Evolutionary conservation across 1,139 yeast genomes (phyloP).

Genomic region (Hyphopichia khmerensis): DNA sequence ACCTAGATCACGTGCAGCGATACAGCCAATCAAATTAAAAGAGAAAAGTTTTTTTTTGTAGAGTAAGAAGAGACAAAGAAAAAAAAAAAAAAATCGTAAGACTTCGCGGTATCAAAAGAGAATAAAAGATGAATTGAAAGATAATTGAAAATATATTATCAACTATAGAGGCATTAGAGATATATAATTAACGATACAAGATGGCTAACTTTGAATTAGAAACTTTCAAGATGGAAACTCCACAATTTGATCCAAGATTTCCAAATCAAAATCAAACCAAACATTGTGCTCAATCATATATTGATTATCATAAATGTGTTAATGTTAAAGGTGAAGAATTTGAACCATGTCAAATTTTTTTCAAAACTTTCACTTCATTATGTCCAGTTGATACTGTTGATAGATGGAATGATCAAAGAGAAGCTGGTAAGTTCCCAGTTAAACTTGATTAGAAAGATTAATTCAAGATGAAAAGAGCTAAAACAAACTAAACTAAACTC

Average conservation of each 20-base stretch:
- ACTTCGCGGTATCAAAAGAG: background rate
- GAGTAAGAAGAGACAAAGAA: background rate
- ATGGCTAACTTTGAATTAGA: constrained; percentile 47
- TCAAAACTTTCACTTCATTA: constrained; percentile 83
- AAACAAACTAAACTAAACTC: no score
- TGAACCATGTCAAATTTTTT: constrained; percentile 95
- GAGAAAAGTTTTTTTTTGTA: background rate
- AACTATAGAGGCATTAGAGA: no score
- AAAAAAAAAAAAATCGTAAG: constrained; percentile 9
- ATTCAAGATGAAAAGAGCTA: no score
- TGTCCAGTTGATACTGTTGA: constrained; percentile 94
- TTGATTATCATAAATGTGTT: constrained; percentile 97
- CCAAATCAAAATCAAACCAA: constrained; percentile 97
- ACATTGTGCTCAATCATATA: constrained; percentile 97
- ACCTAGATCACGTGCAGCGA: constrained; percentile 4
- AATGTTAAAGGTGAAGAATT: constrained; percentile 97
- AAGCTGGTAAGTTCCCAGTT: constrained; percentile 51
- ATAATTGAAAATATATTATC: constrained; percentile 1
- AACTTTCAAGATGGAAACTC: constrained; percentile 65
- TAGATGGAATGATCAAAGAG: constrained; percentile 96
- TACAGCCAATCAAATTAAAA: background rate
- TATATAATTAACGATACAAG: constrained; percentile 3
- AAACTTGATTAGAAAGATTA: constrained; percentile 31
- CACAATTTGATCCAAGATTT: constrained; percentile 90
- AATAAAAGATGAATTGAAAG: background rate